A percentile compares a stretch with the other conserved stretches of the same genome.
These are phyloP conservation scores for Gigaspora rosea DNA, from an alignment of 192 early-diverging fungal genomes.

Conservation along the genomic window DNA sequence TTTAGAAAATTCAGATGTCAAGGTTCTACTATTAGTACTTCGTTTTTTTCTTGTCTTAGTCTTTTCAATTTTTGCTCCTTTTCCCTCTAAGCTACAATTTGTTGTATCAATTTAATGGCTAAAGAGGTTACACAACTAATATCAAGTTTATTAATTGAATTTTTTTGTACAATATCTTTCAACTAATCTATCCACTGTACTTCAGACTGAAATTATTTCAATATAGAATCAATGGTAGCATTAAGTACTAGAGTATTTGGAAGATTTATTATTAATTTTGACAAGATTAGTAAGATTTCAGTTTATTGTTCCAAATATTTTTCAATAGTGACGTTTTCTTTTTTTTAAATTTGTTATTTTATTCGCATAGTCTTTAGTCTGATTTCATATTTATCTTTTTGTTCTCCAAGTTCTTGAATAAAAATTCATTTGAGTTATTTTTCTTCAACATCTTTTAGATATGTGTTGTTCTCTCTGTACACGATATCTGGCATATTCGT, in stretches of 20 bases:
- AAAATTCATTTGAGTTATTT: not conserved
- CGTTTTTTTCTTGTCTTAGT: not conserved
- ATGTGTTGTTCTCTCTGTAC: constrained; percentile 39
- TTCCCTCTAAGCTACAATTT: not conserved
- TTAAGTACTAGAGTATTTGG: no score
- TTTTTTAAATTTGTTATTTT: no score
- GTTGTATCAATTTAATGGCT: not conserved
- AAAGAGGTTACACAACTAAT: not conserved
- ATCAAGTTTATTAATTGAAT: not conserved
- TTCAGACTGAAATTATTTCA: no score
- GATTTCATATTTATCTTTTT: not conserved
- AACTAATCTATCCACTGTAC: not conserved
- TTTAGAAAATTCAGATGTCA: no score
- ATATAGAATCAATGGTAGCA: no score
- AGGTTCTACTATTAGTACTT: no score
- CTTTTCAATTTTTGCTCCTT: not conserved
- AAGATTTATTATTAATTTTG: no score
- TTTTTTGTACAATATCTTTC: not conserved
- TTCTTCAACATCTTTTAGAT: constrained; percentile 33
- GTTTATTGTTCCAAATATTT: no score
- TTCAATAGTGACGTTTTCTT: no score
- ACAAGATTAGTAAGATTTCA: no score
- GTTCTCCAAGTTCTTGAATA: not conserved
- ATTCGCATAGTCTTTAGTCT: not conserved
- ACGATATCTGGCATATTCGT: constrained; percentile 40